Conservation (phyloP, 1,284 basidiomycete species). For the Irpex sp. region DNA sequence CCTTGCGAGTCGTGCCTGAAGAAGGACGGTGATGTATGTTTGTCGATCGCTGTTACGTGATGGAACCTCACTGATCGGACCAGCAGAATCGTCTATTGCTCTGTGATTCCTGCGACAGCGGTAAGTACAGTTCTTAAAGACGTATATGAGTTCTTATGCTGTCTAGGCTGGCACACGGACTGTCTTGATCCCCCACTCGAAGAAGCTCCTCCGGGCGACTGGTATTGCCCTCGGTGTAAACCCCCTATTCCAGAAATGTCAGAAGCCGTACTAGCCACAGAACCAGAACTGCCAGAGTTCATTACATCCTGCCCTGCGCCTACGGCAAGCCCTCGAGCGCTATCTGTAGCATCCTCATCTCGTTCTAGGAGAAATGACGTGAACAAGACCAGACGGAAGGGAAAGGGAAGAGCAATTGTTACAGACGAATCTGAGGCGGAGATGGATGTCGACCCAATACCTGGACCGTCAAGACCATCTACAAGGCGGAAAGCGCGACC, state of each 20-base stretch:
- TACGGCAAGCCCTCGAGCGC: conserved; percentile 23
- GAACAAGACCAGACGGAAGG: conserved; percentile 23
- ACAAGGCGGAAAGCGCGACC: conserved; percentile 2
- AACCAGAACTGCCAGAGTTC: conserved; percentile 3
- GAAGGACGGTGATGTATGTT: conserved; percentile 87
- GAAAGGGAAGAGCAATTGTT: conserved; percentile 26
- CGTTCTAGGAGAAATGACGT: conserved; percentile 20
- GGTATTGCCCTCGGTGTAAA: conserved; percentile 70
- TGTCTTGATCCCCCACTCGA: conserved; percentile 78
- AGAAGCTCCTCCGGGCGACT: conserved; percentile 69
- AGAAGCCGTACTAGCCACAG: conserved; percentile 3
- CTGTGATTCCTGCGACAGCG: conserved; percentile 94
- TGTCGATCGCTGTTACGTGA: conserved; percentile 6
- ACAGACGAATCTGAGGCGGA: conserved; percentile 23
- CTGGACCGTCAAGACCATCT: neutral
- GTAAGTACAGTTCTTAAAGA: conserved; percentile 30
- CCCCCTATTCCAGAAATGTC: conserved; percentile 16
- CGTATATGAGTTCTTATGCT: conserved; percentile 6
- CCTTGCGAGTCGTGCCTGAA: conserved; percentile 84
- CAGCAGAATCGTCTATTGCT: conserved; percentile 79
- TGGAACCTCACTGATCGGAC: conserved; percentile 14
- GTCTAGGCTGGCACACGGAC: conserved; percentile 84
- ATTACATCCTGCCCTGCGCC: conserved; percentile 7
- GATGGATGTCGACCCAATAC: neutral
- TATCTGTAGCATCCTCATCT: conserved; percentile 52